Evolutionary conservation across 2,329 filamentous ascomycete species (phyloP), one percentile per base, ranked within the genome.

Genomic region (Aspergillus phoenicis): DNA sequence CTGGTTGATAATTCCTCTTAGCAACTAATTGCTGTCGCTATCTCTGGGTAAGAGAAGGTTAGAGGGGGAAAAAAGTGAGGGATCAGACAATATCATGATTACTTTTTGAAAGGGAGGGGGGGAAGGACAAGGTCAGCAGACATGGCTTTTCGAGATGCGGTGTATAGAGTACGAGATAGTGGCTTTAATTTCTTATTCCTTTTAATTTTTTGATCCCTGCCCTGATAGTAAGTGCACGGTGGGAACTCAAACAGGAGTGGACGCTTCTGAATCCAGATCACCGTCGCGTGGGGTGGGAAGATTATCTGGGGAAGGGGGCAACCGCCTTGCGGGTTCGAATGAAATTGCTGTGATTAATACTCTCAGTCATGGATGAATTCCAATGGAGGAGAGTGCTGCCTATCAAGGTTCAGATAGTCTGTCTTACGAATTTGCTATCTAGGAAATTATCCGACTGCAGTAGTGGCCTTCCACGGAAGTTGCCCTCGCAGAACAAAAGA

Each of bases 1-100:
- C 24, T 55, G 39, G 58, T 68, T 63, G 66, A 68, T 72, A 72
- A 71, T 63, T 62, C 36, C 30, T 58, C 58, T 71, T 70, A 68
- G 64, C 65, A 70, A 72, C 61, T 56, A 58, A 52, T 62, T 59
- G 53, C 38, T 45, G 52, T 52, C 57, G 62, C 58, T 71, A 68
- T 71, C 66, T 65, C 38, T 57, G 45, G 38, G 24, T 57, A 43
- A 45, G 49, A 41, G 41, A 22, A 4, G 10, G 15, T 13, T 15
- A 36, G 38, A 24, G 49, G 22, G 26, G 22, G 30, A 36, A 28
- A 28, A 28, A 30, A 41, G 43, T 41, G 28, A 52, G 22, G 48
- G 38, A 53, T 61, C 48, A 49, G 49, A 38, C 54, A 51, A 56
- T 61, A 33, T 45, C 39, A 56, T 45, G 28, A 47, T 60, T 52